These are phyloP conservation scores for Suhomyces bribrorum DNA, from an alignment of 1,139 yeast genomes.

Conservation along the genomic window DNA sequence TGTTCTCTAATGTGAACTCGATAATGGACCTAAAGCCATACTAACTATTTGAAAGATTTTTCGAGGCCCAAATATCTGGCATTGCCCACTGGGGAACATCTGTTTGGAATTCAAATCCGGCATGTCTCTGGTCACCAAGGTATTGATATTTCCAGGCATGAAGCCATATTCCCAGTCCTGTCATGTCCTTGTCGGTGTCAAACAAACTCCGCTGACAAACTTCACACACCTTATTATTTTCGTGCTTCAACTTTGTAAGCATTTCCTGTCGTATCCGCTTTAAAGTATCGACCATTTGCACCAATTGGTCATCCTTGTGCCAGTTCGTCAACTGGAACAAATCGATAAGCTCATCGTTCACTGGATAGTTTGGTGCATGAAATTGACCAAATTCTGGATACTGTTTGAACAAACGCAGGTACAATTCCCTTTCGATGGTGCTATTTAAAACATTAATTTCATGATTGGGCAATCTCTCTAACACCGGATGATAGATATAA, in stretches of 20 bases:
- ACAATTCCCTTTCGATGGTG: constrained; percentile 31
- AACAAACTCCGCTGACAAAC: constrained; percentile 47
- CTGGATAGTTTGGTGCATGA: constrained; percentile 11
- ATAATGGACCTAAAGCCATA: no score
- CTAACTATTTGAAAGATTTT: no score
- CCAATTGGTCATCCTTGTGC: constrained; percentile 16
- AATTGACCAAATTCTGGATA: constrained; percentile 17
- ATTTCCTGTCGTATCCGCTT: constrained; percentile 11
- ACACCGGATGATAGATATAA: constrained; percentile 48
- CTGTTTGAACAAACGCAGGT: constrained; percentile 22
- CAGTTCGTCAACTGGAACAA: constrained; percentile 19
- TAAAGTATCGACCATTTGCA: constrained; percentile 8
- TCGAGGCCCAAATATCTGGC: no score
- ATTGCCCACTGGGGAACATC: constrained; percentile 46
- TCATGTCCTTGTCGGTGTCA: constrained; percentile 36
- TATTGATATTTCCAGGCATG: constrained; percentile 56
- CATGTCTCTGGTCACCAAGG: constrained; percentile 16
- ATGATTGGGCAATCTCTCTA: constrained; percentile 12
- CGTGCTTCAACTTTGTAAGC: constrained; percentile 20
- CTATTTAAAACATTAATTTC: constrained; percentile 23
- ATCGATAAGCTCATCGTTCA: constrained; percentile 18
- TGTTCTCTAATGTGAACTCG: no score
- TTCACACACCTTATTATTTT: constrained; percentile 32
- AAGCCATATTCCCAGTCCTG: constrained; percentile 49
- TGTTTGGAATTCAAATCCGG: constrained; percentile 30